Base-by-base conservation (phyloP, 1,139 yeast species). In the Pichia norvegensis region DNA sequence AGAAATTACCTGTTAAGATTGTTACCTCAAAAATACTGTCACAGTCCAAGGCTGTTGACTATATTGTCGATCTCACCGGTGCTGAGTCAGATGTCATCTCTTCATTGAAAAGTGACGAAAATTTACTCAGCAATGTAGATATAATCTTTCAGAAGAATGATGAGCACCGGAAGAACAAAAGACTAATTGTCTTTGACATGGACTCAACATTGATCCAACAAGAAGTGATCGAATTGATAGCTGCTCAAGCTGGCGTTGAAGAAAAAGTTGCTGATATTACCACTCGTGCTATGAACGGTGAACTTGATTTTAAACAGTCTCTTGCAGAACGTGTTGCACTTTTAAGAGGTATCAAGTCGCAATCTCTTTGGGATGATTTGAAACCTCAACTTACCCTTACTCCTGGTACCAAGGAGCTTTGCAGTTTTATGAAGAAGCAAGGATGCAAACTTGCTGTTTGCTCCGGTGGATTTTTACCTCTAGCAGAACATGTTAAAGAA, bases 281-380 rank as follows among this genome's bases (percentile, higher is more conserved):
- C 4, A 88, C 85, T 40, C 73, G 90, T 37, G 98, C 98, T 33
- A 94, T 94, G 99, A 88, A 90, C 58, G 97, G 97, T 25, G 96
- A 92, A 60, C 70, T 94, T 22, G 97, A 94, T 62, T 94, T 94
- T 68, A 81, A 78, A 52, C 85, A 85, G 57, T 86, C 96, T 1
- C 70, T 94, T 45, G 70, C 71, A 5, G 80, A 78, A 60, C 76
- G 98, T 48, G 97, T 88, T 11, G 67, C 69, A 17, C 70, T 94
- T 25, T 72, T 94, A 52, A 79, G 79, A 59, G 98, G 98, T 3
- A 83, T 92, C 35, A 79, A 84, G 46, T 72, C 86, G 20, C 72
- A 78, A 3, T 66, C 72, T 16, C 76, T 92, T 40, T 92, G 95
- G 83, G 88, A 80, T 33, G 85, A 83, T 47, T 72, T 94, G 57